Percentiles rank a stretch among this genome's conserved stretches.
phyloP scores from a whole-genome alignment of 495 filamentous ascomycete genomes.

The Annulohypoxylon nitens region DNA sequence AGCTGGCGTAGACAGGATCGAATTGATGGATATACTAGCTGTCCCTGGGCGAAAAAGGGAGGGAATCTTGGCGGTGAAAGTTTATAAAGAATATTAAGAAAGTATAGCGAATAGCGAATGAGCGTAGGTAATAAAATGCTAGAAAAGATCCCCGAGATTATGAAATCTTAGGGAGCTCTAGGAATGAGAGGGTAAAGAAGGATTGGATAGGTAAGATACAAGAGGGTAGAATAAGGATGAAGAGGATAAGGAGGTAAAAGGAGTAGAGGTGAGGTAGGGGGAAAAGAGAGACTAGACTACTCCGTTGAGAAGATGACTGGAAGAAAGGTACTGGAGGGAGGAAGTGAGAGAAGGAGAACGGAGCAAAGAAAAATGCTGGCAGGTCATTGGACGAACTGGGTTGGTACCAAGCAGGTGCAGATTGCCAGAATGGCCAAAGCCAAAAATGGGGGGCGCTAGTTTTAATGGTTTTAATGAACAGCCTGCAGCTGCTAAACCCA shows the following conservation, averaged over 20 bases:
- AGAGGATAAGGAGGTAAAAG: slow-evolving; percentile 49
- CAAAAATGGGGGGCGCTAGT: slow-evolving; percentile 48
- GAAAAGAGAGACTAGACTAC: slow-evolving; percentile 47
- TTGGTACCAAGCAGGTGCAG: slow-evolving; percentile 49
- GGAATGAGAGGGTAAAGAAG: slow-evolving; percentile 46
- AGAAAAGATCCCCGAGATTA: slow-evolving; percentile 46
- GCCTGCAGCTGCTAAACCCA: slow-evolving; percentile 45
- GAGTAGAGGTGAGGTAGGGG: slow-evolving; percentile 43
- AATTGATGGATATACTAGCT: slow-evolving; percentile 19
- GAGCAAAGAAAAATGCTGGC: slow-evolving; percentile 48
- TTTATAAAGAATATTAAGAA: slow-evolving; percentile 54
- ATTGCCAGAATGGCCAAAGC: slow-evolving; percentile 50
- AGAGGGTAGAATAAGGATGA: slow-evolving; percentile 52
- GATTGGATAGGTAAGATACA: slow-evolving; percentile 54
- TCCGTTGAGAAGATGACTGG: slow-evolving; percentile 39
- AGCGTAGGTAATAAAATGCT: slow-evolving; percentile 53
- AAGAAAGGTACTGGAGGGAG: slow-evolving; percentile 35
- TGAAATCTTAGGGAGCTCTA: slow-evolving; percentile 34
- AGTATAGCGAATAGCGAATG: slow-evolving; percentile 54
- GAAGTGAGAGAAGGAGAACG: slow-evolving; percentile 48
- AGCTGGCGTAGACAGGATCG: slow-evolving; percentile 34
- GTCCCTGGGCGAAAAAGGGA: slow-evolving; percentile 31
- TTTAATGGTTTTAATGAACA: slow-evolving; percentile 50
- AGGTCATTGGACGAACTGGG: slow-evolving; percentile 48
- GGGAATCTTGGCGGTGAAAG: slow-evolving; percentile 37